Evolutionary conservation across 148 eudicot genomes (phyloP).

Genomic region (Oxyria digyna): DNA sequence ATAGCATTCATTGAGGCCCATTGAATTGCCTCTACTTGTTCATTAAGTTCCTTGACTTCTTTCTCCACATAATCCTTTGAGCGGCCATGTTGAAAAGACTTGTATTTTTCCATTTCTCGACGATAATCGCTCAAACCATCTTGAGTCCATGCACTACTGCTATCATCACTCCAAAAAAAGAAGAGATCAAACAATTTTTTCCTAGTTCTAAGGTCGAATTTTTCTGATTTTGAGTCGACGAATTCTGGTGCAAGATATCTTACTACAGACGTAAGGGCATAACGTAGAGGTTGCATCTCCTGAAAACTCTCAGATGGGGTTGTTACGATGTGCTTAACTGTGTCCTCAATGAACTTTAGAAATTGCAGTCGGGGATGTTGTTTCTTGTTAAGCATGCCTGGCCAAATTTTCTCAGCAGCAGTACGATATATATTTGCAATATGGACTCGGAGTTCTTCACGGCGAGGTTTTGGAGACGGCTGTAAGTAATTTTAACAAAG

Average conservation of each 20-base stretch:
- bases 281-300: slow-evolving; percentile 90
- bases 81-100: slow-evolving; percentile 74
- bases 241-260: slow-evolving; percentile 94
- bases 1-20: slow-evolving; percentile 98
- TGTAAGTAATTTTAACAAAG: neutral
- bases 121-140: slow-evolving; percentile 84
- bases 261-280: slow-evolving; percentile 81
- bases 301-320: slow-evolving; percentile 60
- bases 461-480: slow-evolving; percentile 88
- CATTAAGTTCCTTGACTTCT: slow-evolving; percentile 72
- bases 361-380: slow-evolving; percentile 88
- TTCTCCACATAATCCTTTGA: slow-evolving; percentile 92
- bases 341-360: slow-evolving; percentile 88
- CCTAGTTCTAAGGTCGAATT: slow-evolving; percentile 74
- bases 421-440: slow-evolving; percentile 83
- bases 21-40: slow-evolving; percentile 95
- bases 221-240: slow-evolving; percentile 92
- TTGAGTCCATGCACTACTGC: slow-evolving; percentile 68
- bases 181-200: slow-evolving; percentile 90
- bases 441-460: slow-evolving; percentile 86
- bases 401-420: slow-evolving; percentile 95
- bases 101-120: slow-evolving; percentile 93
- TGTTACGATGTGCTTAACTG: slow-evolving; percentile 53
- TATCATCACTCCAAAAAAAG: slow-evolving; percentile 86
- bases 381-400: slow-evolving; percentile 83